phyloP scores from a whole-genome alignment of 768 basidiomycete species.

The Strobilomyces echinocephalus region DNA sequence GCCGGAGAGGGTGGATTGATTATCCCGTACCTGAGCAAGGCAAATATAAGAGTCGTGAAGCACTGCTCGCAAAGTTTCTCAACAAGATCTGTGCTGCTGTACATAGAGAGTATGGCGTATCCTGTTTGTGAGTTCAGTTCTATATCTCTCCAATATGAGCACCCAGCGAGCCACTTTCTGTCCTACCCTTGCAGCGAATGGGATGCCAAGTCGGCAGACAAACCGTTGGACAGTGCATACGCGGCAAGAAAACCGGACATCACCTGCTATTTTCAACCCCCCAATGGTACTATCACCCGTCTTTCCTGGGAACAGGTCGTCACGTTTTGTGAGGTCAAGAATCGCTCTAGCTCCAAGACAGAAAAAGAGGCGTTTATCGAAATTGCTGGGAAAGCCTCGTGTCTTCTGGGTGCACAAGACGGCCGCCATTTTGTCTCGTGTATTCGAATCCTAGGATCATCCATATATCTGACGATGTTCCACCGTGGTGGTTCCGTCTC shows the following conservation, averaged over 20 bases:
- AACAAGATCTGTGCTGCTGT: too few species aligned
- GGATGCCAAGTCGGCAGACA: neutral
- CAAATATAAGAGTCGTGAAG: too few species aligned
- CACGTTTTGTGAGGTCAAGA: neutral
- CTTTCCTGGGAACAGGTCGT: neutral
- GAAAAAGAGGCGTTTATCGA: neutral
- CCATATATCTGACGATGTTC: neutral
- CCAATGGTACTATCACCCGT: too few species aligned
- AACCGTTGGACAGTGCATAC: neutral
- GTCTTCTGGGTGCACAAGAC: neutral
- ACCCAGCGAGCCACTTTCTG: too few species aligned
- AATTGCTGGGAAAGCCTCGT: neutral
- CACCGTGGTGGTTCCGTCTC: neutral
- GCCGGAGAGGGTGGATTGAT: too few species aligned
- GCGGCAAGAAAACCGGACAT: neutral
- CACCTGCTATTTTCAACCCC: neutral
- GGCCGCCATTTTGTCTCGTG: neutral
- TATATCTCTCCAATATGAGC: too few species aligned
- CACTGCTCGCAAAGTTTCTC: too few species aligned
- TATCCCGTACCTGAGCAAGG: too few species aligned
- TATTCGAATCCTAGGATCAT: neutral
- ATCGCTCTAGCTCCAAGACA: too few species aligned
- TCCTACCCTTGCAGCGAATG: neutral
- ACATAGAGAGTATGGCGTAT: too few species aligned
- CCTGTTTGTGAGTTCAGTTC: too few species aligned